Base-by-base conservation (phyloP, 2,329 filamentous ascomycete genomes). In the Pseudocercospora fijiensis region DNA sequence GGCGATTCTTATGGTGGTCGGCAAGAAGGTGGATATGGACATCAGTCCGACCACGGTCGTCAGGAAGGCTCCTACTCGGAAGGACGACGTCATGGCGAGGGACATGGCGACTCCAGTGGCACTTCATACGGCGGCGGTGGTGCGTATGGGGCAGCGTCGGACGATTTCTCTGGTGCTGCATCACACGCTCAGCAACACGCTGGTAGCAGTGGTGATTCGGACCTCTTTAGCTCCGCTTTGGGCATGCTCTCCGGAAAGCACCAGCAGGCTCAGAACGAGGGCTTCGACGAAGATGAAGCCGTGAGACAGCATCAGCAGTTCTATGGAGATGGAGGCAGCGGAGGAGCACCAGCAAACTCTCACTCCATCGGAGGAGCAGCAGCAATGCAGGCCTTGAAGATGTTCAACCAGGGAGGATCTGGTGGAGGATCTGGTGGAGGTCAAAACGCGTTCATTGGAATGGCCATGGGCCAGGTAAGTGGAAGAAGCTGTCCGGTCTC, bases 331-430 rank as follows among this genome's bases (percentile, higher is more conserved):
- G 80, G 82, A 22, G 78, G 81, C 26, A 77, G 82, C 61, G 78
- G 70, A 73, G 81, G 69, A 6, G 16, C 37, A 79, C 82, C 74
- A 63, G 78, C 77, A 18, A 79, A 72, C 41, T 77, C 77, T n/a
- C 76, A 77, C 57, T 76, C 75, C 52, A 77, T 83, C 61, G 90
- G 93, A 72, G 79, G 83, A 71, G 88, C 93, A 58, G 90, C 91
- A 65, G 92, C 90, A 18, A 87, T 93, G 85, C 88, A 93, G 77
- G 90, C 90, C 0, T 77, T 93, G 69, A 92, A 93, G 81, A 85
- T 89, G 82, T 96, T 96, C 78, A 73, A 72, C 18, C 65, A 69
- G 1, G 73, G 73, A 27, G 64, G 63, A 3, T 79, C 65, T 67
- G 70, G 73, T 6, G 68, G 71, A 2, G 69, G 71, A 27, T 66